Conservation (phyloP, 208 protist species). For the Trypanosomatidae sp. region DNA sequence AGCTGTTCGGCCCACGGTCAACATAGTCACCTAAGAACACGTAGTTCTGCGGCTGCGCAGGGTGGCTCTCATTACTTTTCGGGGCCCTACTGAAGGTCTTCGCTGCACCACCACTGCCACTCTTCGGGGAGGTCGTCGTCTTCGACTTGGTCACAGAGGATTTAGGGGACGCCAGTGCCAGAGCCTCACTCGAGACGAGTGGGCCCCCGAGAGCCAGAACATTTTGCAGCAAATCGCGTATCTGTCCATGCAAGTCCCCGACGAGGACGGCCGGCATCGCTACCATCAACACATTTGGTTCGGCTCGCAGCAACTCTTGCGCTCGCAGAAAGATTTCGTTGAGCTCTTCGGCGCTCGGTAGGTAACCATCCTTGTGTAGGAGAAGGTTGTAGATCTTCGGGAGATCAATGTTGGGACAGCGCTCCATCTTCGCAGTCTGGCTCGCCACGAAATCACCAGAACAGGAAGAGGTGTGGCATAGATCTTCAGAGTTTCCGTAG, state of each 20-base stretch:
- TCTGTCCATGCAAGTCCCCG: constrained; percentile 89
- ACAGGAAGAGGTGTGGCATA: background rate
- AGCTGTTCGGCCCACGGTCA: constrained; percentile 96
- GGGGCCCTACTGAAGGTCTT: background rate
- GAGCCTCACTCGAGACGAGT: constrained; percentile 31
- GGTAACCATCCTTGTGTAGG: constrained; percentile 39
- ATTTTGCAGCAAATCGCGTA: constrained; percentile 63
- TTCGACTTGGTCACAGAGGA: constrained; percentile 1
- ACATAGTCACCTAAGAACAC: constrained; percentile 99
- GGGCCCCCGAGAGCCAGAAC: constrained; percentile 71
- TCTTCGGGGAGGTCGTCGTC: background rate
- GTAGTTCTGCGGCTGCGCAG: constrained; percentile 80
- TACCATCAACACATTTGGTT: constrained; percentile 97
- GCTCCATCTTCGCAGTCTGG: constrained; percentile 6
- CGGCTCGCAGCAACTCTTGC: constrained; percentile 77
- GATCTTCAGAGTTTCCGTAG: background rate
- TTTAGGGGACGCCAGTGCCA: constrained; percentile 8
- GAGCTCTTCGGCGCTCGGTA: constrained; percentile 80
- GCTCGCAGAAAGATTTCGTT: constrained; percentile 69
- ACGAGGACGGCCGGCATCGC: constrained; percentile 92
- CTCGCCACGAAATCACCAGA: background rate
- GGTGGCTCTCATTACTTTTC: background rate
- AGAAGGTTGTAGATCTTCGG: constrained; percentile 60
- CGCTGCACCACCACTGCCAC: background rate
- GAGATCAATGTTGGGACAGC: constrained; percentile 46